A percentile compares a stretch with the other conserved stretches of the same genome.
phyloP scores from a whole-genome alignment of 768 basidiomycete species.

The Exsudoporus frostii region DNA sequence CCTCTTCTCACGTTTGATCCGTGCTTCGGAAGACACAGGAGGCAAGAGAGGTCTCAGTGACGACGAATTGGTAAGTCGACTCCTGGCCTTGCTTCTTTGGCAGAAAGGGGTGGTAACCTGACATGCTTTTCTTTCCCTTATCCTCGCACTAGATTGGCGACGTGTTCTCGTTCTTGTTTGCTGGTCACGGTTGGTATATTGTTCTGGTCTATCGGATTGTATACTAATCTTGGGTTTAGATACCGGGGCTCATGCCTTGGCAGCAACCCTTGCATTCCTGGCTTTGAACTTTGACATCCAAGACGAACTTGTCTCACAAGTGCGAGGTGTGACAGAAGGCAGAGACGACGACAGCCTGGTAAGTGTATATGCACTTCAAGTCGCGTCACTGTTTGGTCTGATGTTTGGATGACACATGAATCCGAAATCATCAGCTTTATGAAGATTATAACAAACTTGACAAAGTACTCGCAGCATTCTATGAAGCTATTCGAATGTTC shows the following conservation, averaged over 20 bases:
- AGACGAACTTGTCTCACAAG: constrained; percentile 29
- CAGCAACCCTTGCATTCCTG: constrained; percentile 31
- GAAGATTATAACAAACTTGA: constrained; percentile 29
- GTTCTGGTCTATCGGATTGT: not conserved
- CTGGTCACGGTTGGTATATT: constrained; percentile 47
- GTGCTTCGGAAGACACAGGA: constrained; percentile 14
- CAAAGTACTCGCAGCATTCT: constrained; percentile 25
- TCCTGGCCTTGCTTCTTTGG: no score
- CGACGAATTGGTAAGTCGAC: constrained; percentile 15
- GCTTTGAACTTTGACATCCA: constrained; percentile 31
- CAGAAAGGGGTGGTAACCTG: not conserved
- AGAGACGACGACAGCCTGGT: constrained; percentile 18
- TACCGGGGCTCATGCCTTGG: constrained; percentile 31
- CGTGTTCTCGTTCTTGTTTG: constrained; percentile 48
- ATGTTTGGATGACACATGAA: not conserved
- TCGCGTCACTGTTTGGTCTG: not conserved
- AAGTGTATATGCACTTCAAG: not conserved
- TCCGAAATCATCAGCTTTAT: constrained; percentile 8
- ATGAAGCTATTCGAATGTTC: constrained; percentile 29
- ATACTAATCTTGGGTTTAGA: constrained; percentile 9
- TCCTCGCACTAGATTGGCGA: constrained; percentile 43
- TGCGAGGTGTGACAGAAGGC: constrained; percentile 22
- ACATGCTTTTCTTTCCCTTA: not conserved
- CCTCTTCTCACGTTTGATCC: constrained; percentile 15
- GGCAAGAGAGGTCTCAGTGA: constrained; percentile 14